Base-by-base conservation (phyloP, 768 basidiomycete species). In the Termitomyces sp. region DNA sequence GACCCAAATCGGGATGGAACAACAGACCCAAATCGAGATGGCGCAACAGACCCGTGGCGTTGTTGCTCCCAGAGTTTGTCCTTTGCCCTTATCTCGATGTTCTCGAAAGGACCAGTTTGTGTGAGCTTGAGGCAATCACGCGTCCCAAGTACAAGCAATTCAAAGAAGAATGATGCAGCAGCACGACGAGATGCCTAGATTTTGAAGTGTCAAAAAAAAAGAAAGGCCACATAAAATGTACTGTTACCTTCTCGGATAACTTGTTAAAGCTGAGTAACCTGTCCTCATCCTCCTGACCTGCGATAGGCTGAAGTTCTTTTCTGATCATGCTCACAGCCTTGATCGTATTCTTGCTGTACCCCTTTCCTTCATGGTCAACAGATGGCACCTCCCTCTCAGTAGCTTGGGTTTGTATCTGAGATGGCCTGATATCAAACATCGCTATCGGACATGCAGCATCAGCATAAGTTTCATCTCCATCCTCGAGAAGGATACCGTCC, bases 131-230 rank as follows among this genome's bases (percentile, higher is more conserved):
- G 79, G 70, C 91, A 94, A 72, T 98, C 96, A 38, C 92, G 88
- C 4, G 96, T 98, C 11, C 94, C 89, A 1, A 99, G 85, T 1
- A 98, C 94, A 33, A 99, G 87, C 38, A 98, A 76, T 74, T 99
- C 97, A 71, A 99, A 99, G 82, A 99, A 99, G 80, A 99, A 98
- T 2, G 94, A 88, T 1, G 96, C 87, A 1, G 96, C 94, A 13
- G 95, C 97, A 45, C 94, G 87, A 51, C 92, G 89, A 11, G 93
- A 91, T 13, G 94, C 90, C 92, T 96, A 66, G 53, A 54, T 39
- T 54, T 42, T 9, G 15, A 32, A 12, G 13, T 3, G 32, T 68
- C 12, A 65, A 39, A 35, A 20, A 64, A 44, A 58, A 56, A 61
- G 16, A 54, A 28, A 48, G 7, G 28, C 5, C 32, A n/a, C 20